Evolutionary conservation across 768 basidiomycete genomes (phyloP), one percentile per base, ranked within the genome.

Genomic region (Naganishia randhawae): DNA sequence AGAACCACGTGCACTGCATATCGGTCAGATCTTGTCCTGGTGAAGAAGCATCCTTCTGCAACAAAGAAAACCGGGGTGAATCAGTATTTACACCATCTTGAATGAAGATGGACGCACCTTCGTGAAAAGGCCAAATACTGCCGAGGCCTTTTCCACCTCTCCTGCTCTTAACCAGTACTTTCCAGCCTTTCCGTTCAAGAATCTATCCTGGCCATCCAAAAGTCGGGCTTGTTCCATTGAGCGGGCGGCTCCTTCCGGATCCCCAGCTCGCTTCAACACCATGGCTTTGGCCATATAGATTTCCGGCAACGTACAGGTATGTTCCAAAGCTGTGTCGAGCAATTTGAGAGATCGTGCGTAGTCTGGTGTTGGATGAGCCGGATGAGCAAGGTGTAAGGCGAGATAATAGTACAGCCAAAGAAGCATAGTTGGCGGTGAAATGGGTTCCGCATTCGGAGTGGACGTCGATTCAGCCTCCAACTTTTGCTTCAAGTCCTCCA

Each of bases 321-420:
- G 96, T 25, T 80, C 73, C 22, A 92, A 78, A 4, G 92, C 93
- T 2, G 75, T 70, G 19, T 86, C 82, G 17, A 98, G 82, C 6
- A 89, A 81, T 17, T 83, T 80, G 10, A 73, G 71, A 1, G 76
- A 69, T 52, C 73, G 69, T n/a, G 67, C 19, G 62, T 75, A 72
- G 25, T 55, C 73, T 10, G 73, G 76, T 19, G 72, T 68, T 14
- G 72, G 76, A 42, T 77, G 72, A 19, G 75, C 72, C 29, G 82
- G 82, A 45, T 84, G 82, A 0, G 83, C 83, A 1, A 90, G 81
- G 75, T 84, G 85, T 0, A 95, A 91, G 0, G 92, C 88, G 57
- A 98, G 87, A 83, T 90, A 96, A 82, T 95, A 98, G 42, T 97
- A 85, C 11, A 89, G 88, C 96, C 96, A 99, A 13, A 98, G 85